phyloP scores from a whole-genome alignment of 176 grass and related monocot species.

The Alloteropsis semialata region DNA sequence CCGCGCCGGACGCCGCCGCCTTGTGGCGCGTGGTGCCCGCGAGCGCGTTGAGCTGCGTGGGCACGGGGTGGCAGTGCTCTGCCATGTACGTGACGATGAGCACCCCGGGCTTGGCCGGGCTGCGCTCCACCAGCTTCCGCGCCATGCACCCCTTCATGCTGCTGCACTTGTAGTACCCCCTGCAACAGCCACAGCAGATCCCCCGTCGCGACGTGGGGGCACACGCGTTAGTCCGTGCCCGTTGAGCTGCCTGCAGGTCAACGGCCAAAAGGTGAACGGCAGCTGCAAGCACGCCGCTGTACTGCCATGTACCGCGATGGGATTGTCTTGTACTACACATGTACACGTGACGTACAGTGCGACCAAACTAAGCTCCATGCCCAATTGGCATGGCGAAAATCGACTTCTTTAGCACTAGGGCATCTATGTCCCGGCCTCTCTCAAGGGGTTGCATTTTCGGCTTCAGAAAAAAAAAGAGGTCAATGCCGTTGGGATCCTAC shows the following conservation, averaged over 20 bases:
- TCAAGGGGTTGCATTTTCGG: not conserved
- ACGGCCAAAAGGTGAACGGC: not conserved
- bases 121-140: conserved; percentile 89
- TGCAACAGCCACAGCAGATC: too few relatives aligned
- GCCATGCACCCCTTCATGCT: conserved; percentile 94
- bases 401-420: not conserved
- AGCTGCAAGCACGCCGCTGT: not conserved
- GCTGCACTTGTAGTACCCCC: conserved; percentile 95
- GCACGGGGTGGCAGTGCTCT: conserved; percentile 88
- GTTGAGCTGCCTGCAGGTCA: not conserved
- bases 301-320: not conserved
- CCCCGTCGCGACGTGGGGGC: not conserved
- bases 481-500: not conserved
- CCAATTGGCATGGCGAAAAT: not conserved
- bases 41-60: conserved; percentile 83
- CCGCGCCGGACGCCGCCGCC: not conserved
- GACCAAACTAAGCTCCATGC: not conserved
- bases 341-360: conserved; percentile 1
- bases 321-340: conserved; percentile 10
- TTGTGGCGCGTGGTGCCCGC: conserved; percentile 84
- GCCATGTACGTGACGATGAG: conserved; percentile 88
- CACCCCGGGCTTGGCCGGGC: conserved; percentile 63
- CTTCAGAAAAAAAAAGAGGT: not conserved
- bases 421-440: not conserved
- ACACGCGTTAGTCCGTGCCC: not conserved